Percentiles rank a stretch among this genome's conserved stretches.
phyloP scores from a whole-genome alignment of 768 basidiomycete genomes.

The Tephrocybe sp. region DNA sequence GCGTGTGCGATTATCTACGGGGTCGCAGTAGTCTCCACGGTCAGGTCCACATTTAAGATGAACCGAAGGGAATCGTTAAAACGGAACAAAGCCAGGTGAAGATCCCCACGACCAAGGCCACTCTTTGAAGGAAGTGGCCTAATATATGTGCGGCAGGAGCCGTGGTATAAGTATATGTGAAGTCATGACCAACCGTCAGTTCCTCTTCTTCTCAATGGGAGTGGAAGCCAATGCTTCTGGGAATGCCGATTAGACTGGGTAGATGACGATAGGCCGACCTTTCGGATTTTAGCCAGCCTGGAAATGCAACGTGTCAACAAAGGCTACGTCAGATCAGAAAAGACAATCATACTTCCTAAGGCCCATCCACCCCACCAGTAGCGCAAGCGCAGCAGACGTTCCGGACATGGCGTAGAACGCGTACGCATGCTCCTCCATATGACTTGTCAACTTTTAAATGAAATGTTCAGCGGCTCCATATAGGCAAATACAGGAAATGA shows the following conservation, averaged over 20 bases:
- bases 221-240: slow-evolving; percentile 40
- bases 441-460: slow-evolving; percentile 58
- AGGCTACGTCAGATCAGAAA: slow-evolving; percentile 8
- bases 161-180: slow-evolving; percentile 1
- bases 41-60: too few relatives aligned
- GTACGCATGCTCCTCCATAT: slow-evolving; percentile 68
- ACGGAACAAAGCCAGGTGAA: too few relatives aligned
- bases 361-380: slow-evolving; percentile 62
- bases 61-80: too few relatives aligned
- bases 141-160: not conserved
- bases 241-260: slow-evolving; percentile 24
- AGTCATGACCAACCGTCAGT: slow-evolving; percentile 39
- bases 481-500: slow-evolving; percentile 9
- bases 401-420: slow-evolving; percentile 71
- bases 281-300: slow-evolving; percentile 44
- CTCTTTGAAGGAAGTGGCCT: not conserved
- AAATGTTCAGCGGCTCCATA: slow-evolving; percentile 9
- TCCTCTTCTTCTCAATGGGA: slow-evolving; percentile 41
- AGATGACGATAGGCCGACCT: slow-evolving; percentile 44
- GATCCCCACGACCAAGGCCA: too few relatives aligned
- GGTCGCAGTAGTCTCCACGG: too few relatives aligned
- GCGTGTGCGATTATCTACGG: too few relatives aligned
- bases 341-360: slow-evolving; percentile 50
- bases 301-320: not conserved
- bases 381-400: slow-evolving; percentile 53